phyloP scores from a whole-genome alignment of 768 basidiomycete genomes.

The Phylloporus arenicola region DNA sequence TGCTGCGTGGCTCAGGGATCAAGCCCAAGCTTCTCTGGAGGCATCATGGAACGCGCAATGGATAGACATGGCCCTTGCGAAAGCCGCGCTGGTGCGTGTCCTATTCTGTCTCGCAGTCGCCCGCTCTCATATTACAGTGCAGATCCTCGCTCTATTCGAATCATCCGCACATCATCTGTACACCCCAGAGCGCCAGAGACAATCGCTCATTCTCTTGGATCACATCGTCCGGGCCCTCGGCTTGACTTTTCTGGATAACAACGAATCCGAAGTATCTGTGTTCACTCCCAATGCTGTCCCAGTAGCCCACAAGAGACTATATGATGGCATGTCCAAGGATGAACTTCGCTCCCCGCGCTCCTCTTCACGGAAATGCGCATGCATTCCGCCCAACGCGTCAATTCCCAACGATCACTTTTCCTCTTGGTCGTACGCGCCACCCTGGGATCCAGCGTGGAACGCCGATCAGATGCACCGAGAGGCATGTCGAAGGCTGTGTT shows the following conservation, averaged over 20 bases:
- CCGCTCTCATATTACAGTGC: conserved; percentile 11
- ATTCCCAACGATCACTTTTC: conserved; percentile 33
- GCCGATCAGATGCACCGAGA: conserved; percentile 54
- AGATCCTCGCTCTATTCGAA: conserved; percentile 78
- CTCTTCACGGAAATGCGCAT: conserved; percentile 39
- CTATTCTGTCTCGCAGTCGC: neutral
- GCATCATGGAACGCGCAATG: conserved; percentile 45
- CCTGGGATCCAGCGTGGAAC: conserved; percentile 61
- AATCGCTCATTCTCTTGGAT: conserved; percentile 56
- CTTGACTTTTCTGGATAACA: conserved; percentile 52
- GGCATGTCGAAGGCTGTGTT: conserved; percentile 70
- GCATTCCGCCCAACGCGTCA: conserved; percentile 35
- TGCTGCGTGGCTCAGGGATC: conserved; percentile 53
- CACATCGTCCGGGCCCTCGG: conserved; percentile 52
- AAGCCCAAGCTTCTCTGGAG: conserved; percentile 52
- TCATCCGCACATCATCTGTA: conserved; percentile 67
- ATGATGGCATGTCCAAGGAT: conserved; percentile 25
- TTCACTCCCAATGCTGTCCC: conserved; percentile 53
- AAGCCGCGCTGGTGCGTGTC: conserved; percentile 60
- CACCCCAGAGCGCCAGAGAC: conserved; percentile 46
- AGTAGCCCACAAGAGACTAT: conserved; percentile 34
- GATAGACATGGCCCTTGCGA: conserved; percentile 62
- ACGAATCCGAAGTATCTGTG: conserved; percentile 47
- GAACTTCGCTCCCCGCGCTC: conserved; percentile 24
- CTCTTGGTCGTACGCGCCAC: conserved; percentile 46